Evolutionary conservation across 1,284 basidiomycete genomes (phyloP), one percentile per base, ranked within the genome.

Genomic region (Cutaneotrichosporon cutaneum): DNA sequence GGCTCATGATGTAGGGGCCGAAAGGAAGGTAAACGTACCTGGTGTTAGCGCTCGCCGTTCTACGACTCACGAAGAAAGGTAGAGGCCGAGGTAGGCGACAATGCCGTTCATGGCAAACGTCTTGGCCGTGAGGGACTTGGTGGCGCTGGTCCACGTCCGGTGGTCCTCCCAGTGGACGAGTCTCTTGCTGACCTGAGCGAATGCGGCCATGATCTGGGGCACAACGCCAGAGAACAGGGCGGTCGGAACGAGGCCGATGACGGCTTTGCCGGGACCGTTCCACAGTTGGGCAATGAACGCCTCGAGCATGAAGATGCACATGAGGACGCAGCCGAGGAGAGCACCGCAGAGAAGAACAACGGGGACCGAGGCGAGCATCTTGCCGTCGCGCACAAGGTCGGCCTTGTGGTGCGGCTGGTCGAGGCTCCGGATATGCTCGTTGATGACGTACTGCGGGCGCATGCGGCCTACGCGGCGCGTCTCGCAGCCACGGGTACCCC

Each of bases 81-180:
- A 88, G 16, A 94, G 84, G 48, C 89, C 89, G 50, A 91, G 86
- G 76, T 94, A 98, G 0, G 94, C 89, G 24, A 94, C 92, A 71
- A 97, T 86, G 3, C 89, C 87, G 73, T 77, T 60, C 21, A 56
- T 57, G 11, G 58, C 58, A 42, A 99, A 99, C 0, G 91, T 89
- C 80, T 99, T 99, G 73, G 90, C 82, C 7, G 94, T 95, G 35
- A 97, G 83, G 8, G 90, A 92, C 16, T 87, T 85, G 63, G 87
- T 85, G 74, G 92, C 87, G 1, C 86, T 85, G 2, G 88, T 88
- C 68, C 89, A 84, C 66, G 91, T 90, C 3, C 85, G 83, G 74
- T 96, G 92, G 73, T 94, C 92, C 80, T 99, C 95, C 90, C 91
- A 96, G 55, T 84, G 80, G 1, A 94, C 95, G 58, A 97, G 83